phyloP scores from a whole-genome alignment of 2,329 filamentous ascomycete genomes.

The Alternaria arborescens region DNA sequence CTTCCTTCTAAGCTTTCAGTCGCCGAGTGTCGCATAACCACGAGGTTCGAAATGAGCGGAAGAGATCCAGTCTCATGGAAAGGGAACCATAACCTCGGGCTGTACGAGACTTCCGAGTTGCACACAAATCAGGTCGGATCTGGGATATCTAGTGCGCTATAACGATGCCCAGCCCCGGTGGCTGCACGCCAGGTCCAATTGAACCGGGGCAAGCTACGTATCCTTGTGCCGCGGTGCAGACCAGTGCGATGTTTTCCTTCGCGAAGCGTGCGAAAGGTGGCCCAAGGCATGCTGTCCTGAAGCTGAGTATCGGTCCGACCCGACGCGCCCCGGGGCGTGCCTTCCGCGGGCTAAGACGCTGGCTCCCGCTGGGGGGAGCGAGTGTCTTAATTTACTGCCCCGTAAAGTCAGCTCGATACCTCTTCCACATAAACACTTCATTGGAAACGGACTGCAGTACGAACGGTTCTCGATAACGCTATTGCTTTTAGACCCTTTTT shows the following conservation, averaged over 20 bases:
- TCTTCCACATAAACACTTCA: background rate
- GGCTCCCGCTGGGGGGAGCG: background rate
- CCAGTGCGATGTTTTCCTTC: background rate
- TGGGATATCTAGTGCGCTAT: background rate
- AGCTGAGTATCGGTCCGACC: constrained; percentile 13
- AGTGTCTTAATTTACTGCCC: background rate
- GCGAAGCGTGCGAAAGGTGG: background rate
- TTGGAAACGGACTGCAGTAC: background rate
- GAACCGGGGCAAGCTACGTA: background rate
- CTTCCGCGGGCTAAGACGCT: constrained; percentile 14
- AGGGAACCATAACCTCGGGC: background rate
- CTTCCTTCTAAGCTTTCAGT: background rate
- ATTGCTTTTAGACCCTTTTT: background rate
- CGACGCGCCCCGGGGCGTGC: constrained; percentile 13
- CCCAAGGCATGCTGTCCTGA: background rate
- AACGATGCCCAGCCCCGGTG: background rate
- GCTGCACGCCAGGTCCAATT: background rate
- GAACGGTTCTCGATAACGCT: background rate
- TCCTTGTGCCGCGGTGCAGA: background rate
- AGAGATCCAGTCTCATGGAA: background rate
- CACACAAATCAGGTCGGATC: background rate
- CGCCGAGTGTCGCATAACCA: background rate
- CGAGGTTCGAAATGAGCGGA: background rate
- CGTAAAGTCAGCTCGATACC: background rate
- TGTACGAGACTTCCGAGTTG: background rate